A percentile compares a stretch with the other conserved stretches of the same genome.
These are phyloP conservation scores for Umbelopsis isabellina DNA, from an alignment of 192 early-diverging fungal species.

Conservation along the genomic window DNA sequence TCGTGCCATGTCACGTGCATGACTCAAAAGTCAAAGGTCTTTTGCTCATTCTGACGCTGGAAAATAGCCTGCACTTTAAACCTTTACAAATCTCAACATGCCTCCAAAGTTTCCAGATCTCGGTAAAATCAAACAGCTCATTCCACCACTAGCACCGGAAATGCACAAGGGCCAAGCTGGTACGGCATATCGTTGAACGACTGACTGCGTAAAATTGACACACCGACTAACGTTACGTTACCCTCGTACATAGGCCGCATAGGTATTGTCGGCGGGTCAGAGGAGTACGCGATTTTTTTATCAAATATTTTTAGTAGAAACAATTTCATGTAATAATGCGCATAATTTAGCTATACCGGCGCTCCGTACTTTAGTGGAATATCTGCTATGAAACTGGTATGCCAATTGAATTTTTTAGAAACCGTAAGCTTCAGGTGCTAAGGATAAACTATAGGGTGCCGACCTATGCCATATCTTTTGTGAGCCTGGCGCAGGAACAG, in stretches of 20 bases:
- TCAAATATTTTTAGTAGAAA: neutral
- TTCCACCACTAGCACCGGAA: slow-evolving; percentile 62
- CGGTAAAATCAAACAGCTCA: slow-evolving; percentile 43
- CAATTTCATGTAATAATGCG: neutral
- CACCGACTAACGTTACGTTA: neutral
- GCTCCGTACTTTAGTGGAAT: slow-evolving; percentile 91
- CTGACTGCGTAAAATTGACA: neutral
- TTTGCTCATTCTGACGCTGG: too few species aligned
- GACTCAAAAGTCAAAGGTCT: too few species aligned
- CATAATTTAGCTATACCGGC: slow-evolving; percentile 74
- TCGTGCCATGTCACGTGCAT: too few species aligned
- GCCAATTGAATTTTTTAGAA: slow-evolving; percentile 1
- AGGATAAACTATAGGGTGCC: slow-evolving; percentile 59
- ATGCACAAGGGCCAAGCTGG: slow-evolving; percentile 84
- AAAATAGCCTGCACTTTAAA: too few species aligned
- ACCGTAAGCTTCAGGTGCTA: neutral
- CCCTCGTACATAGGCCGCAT: slow-evolving; percentile 60
- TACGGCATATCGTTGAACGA: slow-evolving; percentile 27
- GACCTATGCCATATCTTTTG: slow-evolving; percentile 90
- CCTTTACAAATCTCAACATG: slow-evolving; percentile 3
- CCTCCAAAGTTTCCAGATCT: slow-evolving; percentile 35
- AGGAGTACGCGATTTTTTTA: slow-evolving; percentile 59
- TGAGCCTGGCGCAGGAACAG: slow-evolving; percentile 71
- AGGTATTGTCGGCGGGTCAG: slow-evolving; percentile 79
- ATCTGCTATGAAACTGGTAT: slow-evolving; percentile 69